Percentiles rank a stretch among this genome's conserved stretches.
Conservation (phyloP, 805 yeast species). For the Wickerhamomyces subpelliculosus region DNA sequence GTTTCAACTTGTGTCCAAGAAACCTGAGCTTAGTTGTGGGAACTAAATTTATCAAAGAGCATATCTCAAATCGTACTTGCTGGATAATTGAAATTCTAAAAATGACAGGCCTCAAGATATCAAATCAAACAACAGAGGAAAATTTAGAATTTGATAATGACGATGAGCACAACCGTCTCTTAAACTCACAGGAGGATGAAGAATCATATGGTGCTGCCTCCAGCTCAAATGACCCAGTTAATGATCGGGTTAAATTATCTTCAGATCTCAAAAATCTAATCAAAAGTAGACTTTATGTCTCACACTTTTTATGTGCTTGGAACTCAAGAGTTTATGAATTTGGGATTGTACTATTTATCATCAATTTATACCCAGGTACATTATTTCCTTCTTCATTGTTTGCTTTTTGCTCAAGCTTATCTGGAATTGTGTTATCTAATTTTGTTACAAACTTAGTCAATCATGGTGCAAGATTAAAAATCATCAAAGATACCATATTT, state of each 20-base stretch:
- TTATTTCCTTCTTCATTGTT: constrained; percentile 29
- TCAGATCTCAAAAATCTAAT: not conserved
- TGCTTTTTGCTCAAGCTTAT: constrained; percentile 23
- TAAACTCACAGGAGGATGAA: no score
- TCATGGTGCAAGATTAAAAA: constrained; percentile 21
- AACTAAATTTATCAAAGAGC: no score
- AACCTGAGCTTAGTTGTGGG: no score
- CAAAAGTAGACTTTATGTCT: constrained; percentile 16
- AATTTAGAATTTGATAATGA: no score
- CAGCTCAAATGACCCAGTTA: not conserved
- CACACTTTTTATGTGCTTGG: constrained; percentile 32
- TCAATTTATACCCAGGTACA: constrained; percentile 26
- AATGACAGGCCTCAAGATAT: no score
- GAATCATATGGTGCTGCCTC: no score
- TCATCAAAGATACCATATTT: constrained; percentile 27
- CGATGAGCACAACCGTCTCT: no score
- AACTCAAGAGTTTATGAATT: constrained; percentile 33
- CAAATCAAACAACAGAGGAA: no score
- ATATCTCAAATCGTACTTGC: no score
- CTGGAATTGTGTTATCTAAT: constrained; percentile 23
- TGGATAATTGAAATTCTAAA: no score
- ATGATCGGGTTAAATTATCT: not conserved
- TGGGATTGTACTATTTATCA: constrained; percentile 29
- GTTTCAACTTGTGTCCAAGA: no score
- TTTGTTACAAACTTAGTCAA: constrained; percentile 25